These are phyloP conservation scores for Penicillium corylophilum DNA, from an alignment of 2,329 filamentous ascomycete genomes.

Conservation along the genomic window DNA sequence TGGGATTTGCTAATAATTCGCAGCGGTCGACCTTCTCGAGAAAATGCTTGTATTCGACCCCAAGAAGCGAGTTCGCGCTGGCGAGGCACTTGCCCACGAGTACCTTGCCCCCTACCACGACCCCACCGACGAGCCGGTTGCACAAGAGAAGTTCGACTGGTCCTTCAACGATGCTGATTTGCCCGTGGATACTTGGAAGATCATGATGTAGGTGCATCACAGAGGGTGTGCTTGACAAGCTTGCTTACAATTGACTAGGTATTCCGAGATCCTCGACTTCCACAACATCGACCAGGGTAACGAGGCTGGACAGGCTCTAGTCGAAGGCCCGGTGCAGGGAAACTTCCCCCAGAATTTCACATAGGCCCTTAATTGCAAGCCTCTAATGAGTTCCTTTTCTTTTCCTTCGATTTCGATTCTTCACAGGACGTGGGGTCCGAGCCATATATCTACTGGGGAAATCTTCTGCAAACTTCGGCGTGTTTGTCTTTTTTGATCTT, in stretches of 20 bases:
- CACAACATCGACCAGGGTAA: slow-evolving; percentile 75
- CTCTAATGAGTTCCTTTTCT: slow-evolving; percentile 6
- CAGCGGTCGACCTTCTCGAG: slow-evolving; percentile 90
- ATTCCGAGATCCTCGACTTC: slow-evolving; percentile 97
- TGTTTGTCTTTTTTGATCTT: slow-evolving; percentile 10
- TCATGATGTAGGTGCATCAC: slow-evolving; percentile 81
- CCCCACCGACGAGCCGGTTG: slow-evolving; percentile 90
- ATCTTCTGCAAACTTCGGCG: slow-evolving; percentile 17
- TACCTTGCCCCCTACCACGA: slow-evolving; percentile 98
- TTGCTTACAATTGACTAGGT: slow-evolving; percentile 57
- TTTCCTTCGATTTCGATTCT: slow-evolving; percentile 18
- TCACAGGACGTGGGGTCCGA: slow-evolving; percentile 20
- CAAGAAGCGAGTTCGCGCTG: slow-evolving; percentile 88
- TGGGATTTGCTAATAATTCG: slow-evolving; percentile 9
- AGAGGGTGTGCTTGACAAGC: background rate
- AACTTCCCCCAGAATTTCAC: slow-evolving; percentile 26
- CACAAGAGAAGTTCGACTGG: slow-evolving; percentile 99
- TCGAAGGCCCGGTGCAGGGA: slow-evolving; percentile 25
- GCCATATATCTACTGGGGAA: slow-evolving; percentile 21
- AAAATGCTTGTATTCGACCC: slow-evolving; percentile 98
- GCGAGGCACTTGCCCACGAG: slow-evolving; percentile 81
- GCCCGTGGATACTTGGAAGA: slow-evolving; percentile 99
- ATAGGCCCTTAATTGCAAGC: slow-evolving; percentile 15
- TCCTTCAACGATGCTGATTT: slow-evolving; percentile 98
- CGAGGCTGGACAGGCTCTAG: slow-evolving; percentile 32